A percentile compares a stretch with the other conserved stretches of the same genome.
These are phyloP conservation scores for Torulaspora quercuum DNA, from an alignment of 805 yeast genomes.

Conservation along the genomic window DNA sequence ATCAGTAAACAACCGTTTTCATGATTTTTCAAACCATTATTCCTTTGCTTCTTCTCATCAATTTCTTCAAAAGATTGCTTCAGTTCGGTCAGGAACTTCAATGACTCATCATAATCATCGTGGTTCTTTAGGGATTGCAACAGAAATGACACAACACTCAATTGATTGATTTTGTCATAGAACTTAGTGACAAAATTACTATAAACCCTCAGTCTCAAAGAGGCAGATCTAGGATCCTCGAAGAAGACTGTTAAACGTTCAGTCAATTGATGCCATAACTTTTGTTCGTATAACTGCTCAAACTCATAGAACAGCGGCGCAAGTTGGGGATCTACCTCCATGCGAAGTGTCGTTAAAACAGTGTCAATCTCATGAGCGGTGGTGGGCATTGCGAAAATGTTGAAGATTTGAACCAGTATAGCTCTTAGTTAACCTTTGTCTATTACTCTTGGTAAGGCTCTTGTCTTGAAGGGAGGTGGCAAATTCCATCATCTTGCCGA, in stretches of 20 bases:
- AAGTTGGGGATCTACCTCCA: slow-evolving; percentile 62
- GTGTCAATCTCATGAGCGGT: slow-evolving; percentile 29
- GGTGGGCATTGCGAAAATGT: slow-evolving; percentile 12
- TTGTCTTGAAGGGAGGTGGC: slow-evolving; percentile 13
- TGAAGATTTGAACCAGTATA: not conserved
- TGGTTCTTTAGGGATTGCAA: slow-evolving; percentile 49
- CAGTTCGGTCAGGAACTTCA: slow-evolving; percentile 46
- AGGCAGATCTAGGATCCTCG: slow-evolving; percentile 47
- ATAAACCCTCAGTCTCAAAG: slow-evolving; percentile 63
- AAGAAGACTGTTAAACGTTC: slow-evolving; percentile 60
- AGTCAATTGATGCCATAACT: slow-evolving; percentile 93
- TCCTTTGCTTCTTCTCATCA: slow-evolving; percentile 36
- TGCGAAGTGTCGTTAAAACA: slow-evolving; percentile 48
- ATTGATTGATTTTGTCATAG: slow-evolving; percentile 68
- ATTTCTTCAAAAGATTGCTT: slow-evolving; percentile 44
- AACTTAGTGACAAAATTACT: slow-evolving; percentile 66
- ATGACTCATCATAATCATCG: slow-evolving; percentile 45
- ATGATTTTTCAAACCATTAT: slow-evolving; percentile 39
- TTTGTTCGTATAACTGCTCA: slow-evolving; percentile 83
- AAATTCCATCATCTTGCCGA: too few species aligned
- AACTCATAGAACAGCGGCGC: slow-evolving; percentile 47
- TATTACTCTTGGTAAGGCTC: not conserved
- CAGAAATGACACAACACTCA: slow-evolving; percentile 74
- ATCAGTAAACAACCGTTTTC: slow-evolving; percentile 57
- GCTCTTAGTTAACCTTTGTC: too few species aligned